These are phyloP conservation scores for Aspergillus alliaceus DNA, from an alignment of 2,329 filamentous ascomycete genomes.

Conservation along the genomic window DNA sequence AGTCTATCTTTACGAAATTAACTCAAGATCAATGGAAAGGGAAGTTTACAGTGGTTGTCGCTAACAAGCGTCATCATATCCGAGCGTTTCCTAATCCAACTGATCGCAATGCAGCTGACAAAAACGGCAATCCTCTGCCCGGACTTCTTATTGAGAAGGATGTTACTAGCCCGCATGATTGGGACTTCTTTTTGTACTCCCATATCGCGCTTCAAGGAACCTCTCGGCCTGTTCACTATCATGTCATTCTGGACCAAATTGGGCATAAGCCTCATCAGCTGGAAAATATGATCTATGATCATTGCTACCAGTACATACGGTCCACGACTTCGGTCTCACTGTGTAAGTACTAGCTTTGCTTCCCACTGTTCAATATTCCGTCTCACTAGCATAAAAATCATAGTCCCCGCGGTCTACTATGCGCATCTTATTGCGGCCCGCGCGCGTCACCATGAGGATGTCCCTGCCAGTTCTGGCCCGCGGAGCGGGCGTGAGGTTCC, in stretches of 20 bases:
- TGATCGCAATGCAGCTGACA: slow-evolving; percentile 58
- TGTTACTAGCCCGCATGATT: slow-evolving; percentile 87
- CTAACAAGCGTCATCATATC: slow-evolving; percentile 91
- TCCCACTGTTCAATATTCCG: neutral
- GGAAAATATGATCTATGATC: slow-evolving; percentile 88
- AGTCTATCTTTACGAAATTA: slow-evolving; percentile 53
- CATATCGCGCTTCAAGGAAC: slow-evolving; percentile 90
- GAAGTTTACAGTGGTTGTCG: slow-evolving; percentile 82
- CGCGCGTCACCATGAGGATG: slow-evolving; percentile 71
- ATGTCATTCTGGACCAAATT: slow-evolving; percentile 82
- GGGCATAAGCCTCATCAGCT: slow-evolving; percentile 66
- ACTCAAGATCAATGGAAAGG: slow-evolving; percentile 45
- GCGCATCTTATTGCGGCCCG: slow-evolving; percentile 85
- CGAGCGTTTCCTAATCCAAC: slow-evolving; percentile 77
- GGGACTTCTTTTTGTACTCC: slow-evolving; percentile 76
- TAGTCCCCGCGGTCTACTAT: slow-evolving; percentile 85
- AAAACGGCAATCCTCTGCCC: slow-evolving; percentile 77
- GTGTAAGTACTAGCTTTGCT: slow-evolving; percentile 38
- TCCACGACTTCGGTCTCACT: slow-evolving; percentile 91
- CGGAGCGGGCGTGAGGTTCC: slow-evolving; percentile 41
- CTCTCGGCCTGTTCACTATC: slow-evolving; percentile 87
- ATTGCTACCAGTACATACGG: slow-evolving; percentile 89
- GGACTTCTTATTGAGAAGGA: slow-evolving; percentile 86
- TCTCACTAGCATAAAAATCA: slow-evolving; percentile 9
- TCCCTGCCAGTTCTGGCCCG: slow-evolving; percentile 39